These are phyloP conservation scores for Chionographis japonica DNA, from an alignment of 106 monocot genomes.

Conservation along the genomic window DNA sequence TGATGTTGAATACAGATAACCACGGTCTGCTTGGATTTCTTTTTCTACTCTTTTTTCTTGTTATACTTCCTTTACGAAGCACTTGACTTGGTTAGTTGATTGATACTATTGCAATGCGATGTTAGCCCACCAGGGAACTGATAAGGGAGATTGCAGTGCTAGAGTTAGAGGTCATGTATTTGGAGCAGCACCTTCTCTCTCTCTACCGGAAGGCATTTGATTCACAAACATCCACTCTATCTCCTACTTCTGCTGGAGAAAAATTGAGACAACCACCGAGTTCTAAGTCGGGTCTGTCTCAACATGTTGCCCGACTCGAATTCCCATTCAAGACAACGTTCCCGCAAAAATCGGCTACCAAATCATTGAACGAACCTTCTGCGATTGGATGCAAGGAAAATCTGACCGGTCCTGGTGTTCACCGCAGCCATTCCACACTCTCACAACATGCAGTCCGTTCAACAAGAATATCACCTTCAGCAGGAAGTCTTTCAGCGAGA, in stretches of 20 bases:
- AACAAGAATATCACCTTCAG: slow-evolving; percentile 48
- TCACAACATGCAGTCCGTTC: slow-evolving; percentile 64
- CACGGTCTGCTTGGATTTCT: neutral
- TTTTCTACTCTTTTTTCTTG: neutral
- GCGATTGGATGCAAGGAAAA: slow-evolving; percentile 15
- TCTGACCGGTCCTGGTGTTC: slow-evolving; percentile 20
- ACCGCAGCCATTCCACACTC: slow-evolving; percentile 66
- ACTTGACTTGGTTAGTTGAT: neutral
- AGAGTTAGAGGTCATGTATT: slow-evolving; percentile 63
- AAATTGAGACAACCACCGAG: slow-evolving; percentile 13
- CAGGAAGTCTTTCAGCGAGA: slow-evolving; percentile 48
- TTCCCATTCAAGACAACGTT: slow-evolving; percentile 17
- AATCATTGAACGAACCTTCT: slow-evolving; percentile 22
- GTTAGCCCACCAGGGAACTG: slow-evolving; percentile 57
- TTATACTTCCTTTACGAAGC: neutral
- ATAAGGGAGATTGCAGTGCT: slow-evolving; percentile 73
- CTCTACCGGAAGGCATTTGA: slow-evolving; percentile 70
- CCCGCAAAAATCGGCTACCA: slow-evolving; percentile 17
- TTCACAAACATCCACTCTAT: slow-evolving; percentile 35
- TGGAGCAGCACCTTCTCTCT: slow-evolving; percentile 67
- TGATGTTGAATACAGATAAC: too few species aligned
- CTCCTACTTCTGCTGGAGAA: slow-evolving; percentile 20
- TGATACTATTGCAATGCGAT: neutral
- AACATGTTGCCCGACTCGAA: neutral
- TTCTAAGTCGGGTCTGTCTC: slow-evolving; percentile 17